These are phyloP conservation scores for Geotrichum klebahnii DNA, from an alignment of 1,139 yeast genomes.

Conservation along the genomic window DNA sequence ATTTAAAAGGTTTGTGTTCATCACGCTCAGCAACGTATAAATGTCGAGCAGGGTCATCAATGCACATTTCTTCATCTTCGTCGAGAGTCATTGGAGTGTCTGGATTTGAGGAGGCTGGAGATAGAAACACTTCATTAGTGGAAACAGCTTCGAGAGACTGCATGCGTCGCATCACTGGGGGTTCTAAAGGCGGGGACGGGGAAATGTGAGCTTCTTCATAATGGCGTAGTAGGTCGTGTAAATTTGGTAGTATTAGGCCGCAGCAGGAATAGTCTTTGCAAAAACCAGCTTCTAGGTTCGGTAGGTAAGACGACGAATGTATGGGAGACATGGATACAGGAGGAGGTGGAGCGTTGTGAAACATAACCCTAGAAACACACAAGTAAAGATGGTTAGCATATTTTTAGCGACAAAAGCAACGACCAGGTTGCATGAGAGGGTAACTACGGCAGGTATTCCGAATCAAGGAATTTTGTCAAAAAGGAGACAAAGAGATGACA, in stretches of 20 bases:
- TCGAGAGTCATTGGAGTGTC: conserved; percentile 36
- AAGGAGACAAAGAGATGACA: no score
- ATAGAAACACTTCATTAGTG: conserved; percentile 82
- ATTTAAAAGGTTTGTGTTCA: conserved; percentile 90
- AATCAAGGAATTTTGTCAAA: no score
- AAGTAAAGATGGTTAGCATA: conserved; percentile 12
- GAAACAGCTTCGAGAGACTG: conserved; percentile 60
- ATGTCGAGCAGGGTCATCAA: conserved; percentile 85
- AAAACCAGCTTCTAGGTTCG: conserved; percentile 89
- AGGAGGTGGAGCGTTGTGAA: conserved; percentile 33
- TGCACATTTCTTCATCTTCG: conserved; percentile 32
- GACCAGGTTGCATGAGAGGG: not conserved
- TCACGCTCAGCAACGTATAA: conserved; percentile 87
- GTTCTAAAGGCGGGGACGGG: conserved; percentile 54
- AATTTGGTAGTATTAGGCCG: conserved; percentile 84
- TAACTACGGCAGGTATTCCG: no score
- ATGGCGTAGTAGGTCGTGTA: conserved; percentile 88
- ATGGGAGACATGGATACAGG: conserved; percentile 48
- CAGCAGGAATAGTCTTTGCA: conserved; percentile 96
- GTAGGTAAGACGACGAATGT: conserved; percentile 69
- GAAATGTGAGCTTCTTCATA: conserved; percentile 95
- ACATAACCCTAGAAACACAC: conserved; percentile 32
- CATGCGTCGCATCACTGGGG: conserved; percentile 43
- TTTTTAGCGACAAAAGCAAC: conserved; percentile 1
- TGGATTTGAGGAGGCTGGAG: conserved; percentile 33